Conservation (phyloP, 2,329 filamentous ascomycete species). For the Apiospora arundinis region DNA sequence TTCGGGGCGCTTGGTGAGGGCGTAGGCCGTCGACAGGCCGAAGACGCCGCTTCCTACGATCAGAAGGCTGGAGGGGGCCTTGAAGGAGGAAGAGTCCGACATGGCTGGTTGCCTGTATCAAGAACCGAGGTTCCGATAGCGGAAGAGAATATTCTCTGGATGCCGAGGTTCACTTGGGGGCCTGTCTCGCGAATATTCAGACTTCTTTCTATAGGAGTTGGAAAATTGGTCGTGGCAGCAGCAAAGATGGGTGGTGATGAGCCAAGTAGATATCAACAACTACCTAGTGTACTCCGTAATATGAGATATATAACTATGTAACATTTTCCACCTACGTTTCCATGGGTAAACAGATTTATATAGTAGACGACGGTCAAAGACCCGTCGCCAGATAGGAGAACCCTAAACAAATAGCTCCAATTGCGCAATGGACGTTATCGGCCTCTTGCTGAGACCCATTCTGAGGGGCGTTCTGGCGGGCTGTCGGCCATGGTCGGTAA, state of each 20-base stretch:
- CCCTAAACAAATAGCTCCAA: neutral
- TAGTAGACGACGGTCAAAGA: neutral
- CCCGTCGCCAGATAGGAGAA: neutral
- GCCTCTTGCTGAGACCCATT: neutral
- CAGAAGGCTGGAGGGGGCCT: conserved; percentile 54
- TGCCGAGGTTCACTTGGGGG: too few species aligned
- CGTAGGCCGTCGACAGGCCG: conserved; percentile 61
- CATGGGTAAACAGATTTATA: neutral
- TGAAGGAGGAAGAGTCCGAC: conserved; percentile 22
- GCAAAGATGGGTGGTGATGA: neutral
- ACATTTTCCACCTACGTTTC: too few species aligned
- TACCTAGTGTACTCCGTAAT: neutral
- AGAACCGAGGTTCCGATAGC: neutral
- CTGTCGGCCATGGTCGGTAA: conserved; percentile 5
- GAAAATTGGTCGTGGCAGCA: too few species aligned
- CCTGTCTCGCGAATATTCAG: too few species aligned
- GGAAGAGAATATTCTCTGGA: too few species aligned
- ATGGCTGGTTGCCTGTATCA: neutral
- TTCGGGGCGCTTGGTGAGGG: conserved; percentile 67
- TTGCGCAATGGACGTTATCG: conserved; percentile 14
- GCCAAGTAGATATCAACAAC: neutral
- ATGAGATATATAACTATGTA: neutral
- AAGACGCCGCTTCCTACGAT: conserved; percentile 67
- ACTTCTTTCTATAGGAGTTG: too few species aligned
- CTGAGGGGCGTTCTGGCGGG: neutral